Evolutionary conservation across 2,329 filamentous ascomycete genomes (phyloP).

Genomic region (Akanthomyces dipterigenus): DNA sequence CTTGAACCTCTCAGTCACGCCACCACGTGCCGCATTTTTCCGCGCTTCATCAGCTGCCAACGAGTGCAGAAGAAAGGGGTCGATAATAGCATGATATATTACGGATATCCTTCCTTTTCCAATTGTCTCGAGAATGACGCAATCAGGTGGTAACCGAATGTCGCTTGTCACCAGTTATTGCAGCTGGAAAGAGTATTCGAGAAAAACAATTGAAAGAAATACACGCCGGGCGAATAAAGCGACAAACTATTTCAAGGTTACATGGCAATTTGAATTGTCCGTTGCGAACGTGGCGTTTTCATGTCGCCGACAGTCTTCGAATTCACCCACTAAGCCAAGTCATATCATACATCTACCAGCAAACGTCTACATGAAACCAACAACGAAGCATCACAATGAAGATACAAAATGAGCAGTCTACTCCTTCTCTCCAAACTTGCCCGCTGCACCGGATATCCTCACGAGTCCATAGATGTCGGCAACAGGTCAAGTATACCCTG

Average conservation of each 20-base stretch:
- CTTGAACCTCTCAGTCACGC: background rate
- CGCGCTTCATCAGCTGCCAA: background rate
- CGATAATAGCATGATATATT: background rate
- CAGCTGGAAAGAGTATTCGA: no score
- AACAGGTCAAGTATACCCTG: slow-evolving; percentile 22
- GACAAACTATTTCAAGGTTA: no score
- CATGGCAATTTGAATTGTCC: no score
- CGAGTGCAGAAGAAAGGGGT: background rate
- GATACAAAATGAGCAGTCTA: background rate
- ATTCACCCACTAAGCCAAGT: no score
- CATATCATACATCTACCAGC: no score
- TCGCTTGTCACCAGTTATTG: no score
- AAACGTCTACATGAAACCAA: no score
- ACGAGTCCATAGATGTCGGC: slow-evolving; percentile 14
- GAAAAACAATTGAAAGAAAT: no score
- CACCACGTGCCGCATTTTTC: slow-evolving; percentile 8
- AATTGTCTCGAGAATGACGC: background rate
- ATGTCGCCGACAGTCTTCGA: no score
- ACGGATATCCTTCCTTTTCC: background rate
- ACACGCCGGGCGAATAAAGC: no score
- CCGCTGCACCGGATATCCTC: background rate
- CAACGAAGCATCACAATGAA: no score
- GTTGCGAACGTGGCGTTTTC: no score
- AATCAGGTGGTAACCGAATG: background rate
- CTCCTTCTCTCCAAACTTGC: background rate